These are phyloP conservation scores for Monilinia polystroma DNA, from an alignment of 2,329 filamentous ascomycete genomes.

Conservation along the genomic window DNA sequence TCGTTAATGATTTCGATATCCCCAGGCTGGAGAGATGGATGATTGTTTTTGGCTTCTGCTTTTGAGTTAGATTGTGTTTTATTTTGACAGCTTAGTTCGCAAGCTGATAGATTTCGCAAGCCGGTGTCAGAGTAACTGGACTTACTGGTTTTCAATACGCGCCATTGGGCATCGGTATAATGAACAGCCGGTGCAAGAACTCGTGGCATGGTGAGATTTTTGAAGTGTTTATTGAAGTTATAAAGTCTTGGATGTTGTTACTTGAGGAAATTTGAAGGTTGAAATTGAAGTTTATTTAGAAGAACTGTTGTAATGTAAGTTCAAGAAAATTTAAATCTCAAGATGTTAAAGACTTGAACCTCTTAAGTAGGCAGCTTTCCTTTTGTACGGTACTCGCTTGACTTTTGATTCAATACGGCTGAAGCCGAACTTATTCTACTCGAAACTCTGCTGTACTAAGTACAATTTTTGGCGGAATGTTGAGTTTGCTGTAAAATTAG, in stretches of 20 bases:
- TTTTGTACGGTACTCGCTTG: not conserved
- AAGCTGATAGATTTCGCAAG: not conserved
- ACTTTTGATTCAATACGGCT: not conserved
- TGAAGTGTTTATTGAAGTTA: not conserved
- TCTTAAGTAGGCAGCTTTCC: not conserved
- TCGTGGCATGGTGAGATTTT: not conserved
- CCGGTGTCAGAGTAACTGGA: not conserved
- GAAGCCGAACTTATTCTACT: not conserved
- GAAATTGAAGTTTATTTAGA: not conserved
- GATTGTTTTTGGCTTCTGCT: slow-evolving; percentile 4
- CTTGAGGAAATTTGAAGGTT: not conserved
- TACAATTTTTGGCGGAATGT: not conserved
- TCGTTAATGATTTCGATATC: slow-evolving; percentile 11
- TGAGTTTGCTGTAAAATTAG: too few species aligned
- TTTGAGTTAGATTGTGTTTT: not conserved
- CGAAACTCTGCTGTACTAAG: not conserved
- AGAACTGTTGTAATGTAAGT: not conserved
- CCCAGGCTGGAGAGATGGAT: not conserved
- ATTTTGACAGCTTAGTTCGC: not conserved
- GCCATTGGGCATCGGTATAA: slow-evolving; percentile 13
- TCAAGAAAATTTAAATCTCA: not conserved
- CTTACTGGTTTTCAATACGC: slow-evolving; percentile 11
- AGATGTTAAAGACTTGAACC: not conserved
- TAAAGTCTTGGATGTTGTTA: not conserved
- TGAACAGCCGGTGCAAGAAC: not conserved